phyloP scores from a whole-genome alignment of 805 yeast species.

The Wickerhamiella cacticola region DNA sequence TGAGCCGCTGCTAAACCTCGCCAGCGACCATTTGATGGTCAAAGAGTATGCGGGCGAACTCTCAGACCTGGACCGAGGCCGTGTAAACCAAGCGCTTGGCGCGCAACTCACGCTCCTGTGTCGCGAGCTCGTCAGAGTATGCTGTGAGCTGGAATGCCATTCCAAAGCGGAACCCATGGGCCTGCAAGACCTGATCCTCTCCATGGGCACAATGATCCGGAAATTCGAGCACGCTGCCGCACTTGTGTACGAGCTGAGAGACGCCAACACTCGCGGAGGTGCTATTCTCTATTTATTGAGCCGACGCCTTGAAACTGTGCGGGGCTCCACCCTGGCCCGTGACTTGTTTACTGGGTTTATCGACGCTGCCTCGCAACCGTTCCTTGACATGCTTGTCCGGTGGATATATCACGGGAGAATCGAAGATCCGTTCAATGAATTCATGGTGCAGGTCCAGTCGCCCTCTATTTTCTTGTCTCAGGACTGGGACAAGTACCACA shows the following conservation, averaged over 20 bases:
- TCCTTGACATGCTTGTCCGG: conserved; percentile 52
- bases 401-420: conserved; percentile 72
- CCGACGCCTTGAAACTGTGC: conserved; percentile 39
- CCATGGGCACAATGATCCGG: conserved; percentile 31
- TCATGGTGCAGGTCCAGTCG: conserved; percentile 39
- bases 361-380: conserved; percentile 47
- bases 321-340: conserved; percentile 52
- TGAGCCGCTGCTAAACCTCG: conserved; percentile 45
- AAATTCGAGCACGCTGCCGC: conserved; percentile 47
- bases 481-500: conserved; percentile 34
- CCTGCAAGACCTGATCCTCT: conserved; percentile 45
- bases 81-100: conserved; percentile 62
- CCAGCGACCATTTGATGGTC: conserved; percentile 51
- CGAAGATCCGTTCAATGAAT: conserved; percentile 72
- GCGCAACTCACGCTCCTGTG: conserved; percentile 41
- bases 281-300: conserved; percentile 52
- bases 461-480: conserved; percentile 18
- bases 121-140: conserved; percentile 25
- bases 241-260: conserved; percentile 37
- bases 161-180: conserved; percentile 39
- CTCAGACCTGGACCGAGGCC: conserved; percentile 47
- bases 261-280: conserved; percentile 52
- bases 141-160: conserved; percentile 39
- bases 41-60: conserved; percentile 49
- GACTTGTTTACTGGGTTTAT: conserved; percentile 44